These are phyloP conservation scores for Elsinoe arachidis DNA, from an alignment of 2,329 filamentous ascomycete genomes.

Conservation along the genomic window DNA sequence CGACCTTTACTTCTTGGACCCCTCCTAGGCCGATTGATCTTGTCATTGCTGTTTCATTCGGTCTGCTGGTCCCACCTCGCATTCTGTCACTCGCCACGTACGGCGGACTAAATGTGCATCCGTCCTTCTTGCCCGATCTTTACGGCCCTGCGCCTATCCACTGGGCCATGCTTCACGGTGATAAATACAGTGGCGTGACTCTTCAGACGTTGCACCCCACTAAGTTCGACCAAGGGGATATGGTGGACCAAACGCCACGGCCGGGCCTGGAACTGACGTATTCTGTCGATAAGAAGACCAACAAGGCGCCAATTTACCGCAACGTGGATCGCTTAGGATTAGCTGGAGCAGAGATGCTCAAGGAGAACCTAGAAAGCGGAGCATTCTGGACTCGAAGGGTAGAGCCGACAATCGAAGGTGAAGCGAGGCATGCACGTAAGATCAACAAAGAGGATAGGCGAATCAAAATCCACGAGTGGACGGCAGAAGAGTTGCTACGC, in stretches of 20 bases:
- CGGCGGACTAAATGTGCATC: constrained; percentile 88
- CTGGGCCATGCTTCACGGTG: constrained; percentile 62
- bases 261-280: constrained; percentile 40
- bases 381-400: constrained; percentile 48
- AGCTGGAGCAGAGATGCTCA: constrained; percentile 62
- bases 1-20: constrained; percentile 79
- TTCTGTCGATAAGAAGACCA: neutral
- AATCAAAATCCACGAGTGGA: constrained; percentile 52
- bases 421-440: constrained; percentile 57
- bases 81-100: constrained; percentile 64
- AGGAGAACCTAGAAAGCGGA: constrained; percentile 53
- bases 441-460: constrained; percentile 56
- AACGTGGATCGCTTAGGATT: constrained; percentile 45
- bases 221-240: constrained; percentile 67
- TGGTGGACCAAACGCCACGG: constrained; percentile 57
- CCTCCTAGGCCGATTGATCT: constrained; percentile 60
- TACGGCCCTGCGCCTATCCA: constrained; percentile 81
- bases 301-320: neutral
- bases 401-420: constrained; percentile 40
- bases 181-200: constrained; percentile 61
- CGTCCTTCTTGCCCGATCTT: constrained; percentile 79
- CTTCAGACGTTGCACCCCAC: constrained; percentile 75
- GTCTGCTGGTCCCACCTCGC: constrained; percentile 73
- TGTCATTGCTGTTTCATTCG: constrained; percentile 88
- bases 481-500: constrained; percentile 45